phyloP scores from a whole-genome alignment of 257 asterid species.

The Lantana camara region DNA sequence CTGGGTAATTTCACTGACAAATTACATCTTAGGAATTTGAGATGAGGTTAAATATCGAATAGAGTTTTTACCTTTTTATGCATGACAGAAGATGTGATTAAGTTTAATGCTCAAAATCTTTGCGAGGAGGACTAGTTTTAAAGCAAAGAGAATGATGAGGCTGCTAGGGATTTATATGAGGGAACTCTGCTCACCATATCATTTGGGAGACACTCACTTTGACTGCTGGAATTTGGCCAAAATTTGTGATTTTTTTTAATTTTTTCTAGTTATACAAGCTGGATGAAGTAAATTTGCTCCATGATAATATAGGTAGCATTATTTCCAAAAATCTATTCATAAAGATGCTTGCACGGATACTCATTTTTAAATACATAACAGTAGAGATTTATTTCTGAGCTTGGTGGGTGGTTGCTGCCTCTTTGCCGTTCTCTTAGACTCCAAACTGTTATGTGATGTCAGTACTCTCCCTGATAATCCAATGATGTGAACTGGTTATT shows the following conservation, averaged over 20 bases:
- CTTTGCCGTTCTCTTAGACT: conserved; percentile 17
- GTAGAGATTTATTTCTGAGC: conserved; percentile 8
- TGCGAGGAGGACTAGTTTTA: background rate
- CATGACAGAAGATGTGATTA: background rate
- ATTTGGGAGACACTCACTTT: background rate
- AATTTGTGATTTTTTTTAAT: background rate
- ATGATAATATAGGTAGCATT: background rate
- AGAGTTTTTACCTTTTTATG: background rate
- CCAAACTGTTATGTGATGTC: background rate
- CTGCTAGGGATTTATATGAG: background rate
- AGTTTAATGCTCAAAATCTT: background rate
- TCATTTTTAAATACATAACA: background rate
- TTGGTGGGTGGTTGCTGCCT: conserved; percentile 14
- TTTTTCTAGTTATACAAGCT: background rate
- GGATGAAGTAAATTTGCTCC: background rate
- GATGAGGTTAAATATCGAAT: background rate
- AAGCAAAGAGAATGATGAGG: conserved; percentile 6
- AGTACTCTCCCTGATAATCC: conserved; percentile 11
- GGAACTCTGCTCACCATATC: background rate
- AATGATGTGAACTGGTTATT: background rate
- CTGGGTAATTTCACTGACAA: background rate
- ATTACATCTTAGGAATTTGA: background rate
- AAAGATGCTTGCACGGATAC: background rate
- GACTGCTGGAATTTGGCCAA: conserved; percentile 7
- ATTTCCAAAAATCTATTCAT: conserved; percentile 1